Evolutionary conservation across 805 yeast species (phyloP).

Genomic region (Suhomyces vadensis): DNA sequence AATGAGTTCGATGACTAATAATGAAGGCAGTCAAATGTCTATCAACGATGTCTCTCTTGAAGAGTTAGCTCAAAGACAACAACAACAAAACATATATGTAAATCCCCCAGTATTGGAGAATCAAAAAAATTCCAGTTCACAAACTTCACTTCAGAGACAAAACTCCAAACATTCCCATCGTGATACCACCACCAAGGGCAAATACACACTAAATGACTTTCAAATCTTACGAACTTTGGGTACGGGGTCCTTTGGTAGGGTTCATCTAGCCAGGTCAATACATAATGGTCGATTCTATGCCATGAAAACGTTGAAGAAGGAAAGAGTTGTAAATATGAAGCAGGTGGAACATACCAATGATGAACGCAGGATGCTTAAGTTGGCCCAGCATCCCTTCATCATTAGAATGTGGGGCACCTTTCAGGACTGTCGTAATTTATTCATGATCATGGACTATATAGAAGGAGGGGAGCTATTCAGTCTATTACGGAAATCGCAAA

Average conservation of each 20-base stretch:
- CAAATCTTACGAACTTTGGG: constrained; percentile 59
- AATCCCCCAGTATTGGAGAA: constrained; percentile 17
- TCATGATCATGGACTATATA: constrained; percentile 66
- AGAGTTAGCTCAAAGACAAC: constrained; percentile 29
- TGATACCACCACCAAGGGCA: constrained; percentile 52
- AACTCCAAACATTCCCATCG: constrained; percentile 14
- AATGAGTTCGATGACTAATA: constrained; percentile 29
- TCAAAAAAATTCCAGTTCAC: constrained; percentile 18
- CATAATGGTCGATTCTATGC: constrained; percentile 63
- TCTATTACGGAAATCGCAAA: constrained; percentile 54
- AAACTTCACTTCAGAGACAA: constrained; percentile 13
- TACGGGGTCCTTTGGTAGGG: constrained; percentile 63
- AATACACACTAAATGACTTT: constrained; percentile 56
- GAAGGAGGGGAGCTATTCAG: constrained; percentile 65
- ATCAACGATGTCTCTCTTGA: constrained; percentile 30
- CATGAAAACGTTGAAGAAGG: constrained; percentile 58
- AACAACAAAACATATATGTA: constrained; percentile 29
- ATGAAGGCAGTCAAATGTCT: constrained; percentile 21
- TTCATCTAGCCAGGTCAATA: constrained; percentile 56
- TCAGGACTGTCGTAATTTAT: constrained; percentile 56
- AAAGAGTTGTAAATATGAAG: constrained; percentile 59
- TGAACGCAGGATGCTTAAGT: constrained; percentile 57
- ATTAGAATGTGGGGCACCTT: constrained; percentile 70
- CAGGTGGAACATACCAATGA: constrained; percentile 67
- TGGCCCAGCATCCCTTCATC: constrained; percentile 60